phyloP scores from a whole-genome alignment of 371 early-diverging fungal genomes.

The Actinomortierella wolfii region DNA sequence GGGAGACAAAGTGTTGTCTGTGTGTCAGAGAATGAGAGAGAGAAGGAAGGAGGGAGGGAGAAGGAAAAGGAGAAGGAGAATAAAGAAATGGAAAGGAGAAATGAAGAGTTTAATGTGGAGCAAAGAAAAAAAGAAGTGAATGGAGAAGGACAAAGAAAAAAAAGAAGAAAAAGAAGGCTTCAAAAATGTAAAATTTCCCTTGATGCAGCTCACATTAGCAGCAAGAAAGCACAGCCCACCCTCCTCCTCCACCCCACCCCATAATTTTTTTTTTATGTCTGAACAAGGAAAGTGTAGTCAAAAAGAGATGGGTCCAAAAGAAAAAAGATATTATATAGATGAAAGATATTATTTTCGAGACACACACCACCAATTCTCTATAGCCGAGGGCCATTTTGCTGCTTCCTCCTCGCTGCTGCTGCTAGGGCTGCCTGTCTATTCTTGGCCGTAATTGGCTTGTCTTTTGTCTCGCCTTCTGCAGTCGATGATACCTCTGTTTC shows the following conservation, averaged over 20 bases:
- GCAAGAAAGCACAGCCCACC: too few relatives aligned
- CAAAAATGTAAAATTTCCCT: neutral
- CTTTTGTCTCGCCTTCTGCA: constrained; percentile 40
- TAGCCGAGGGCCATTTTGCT: neutral
- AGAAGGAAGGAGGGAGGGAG: neutral
- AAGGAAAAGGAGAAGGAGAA: neutral
- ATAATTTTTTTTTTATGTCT: too few relatives aligned
- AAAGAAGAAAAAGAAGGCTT: neutral
- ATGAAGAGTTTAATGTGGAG: constrained; percentile 2
- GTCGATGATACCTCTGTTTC: too few relatives aligned
- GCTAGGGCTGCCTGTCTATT: constrained; percentile 18
- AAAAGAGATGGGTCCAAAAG: neutral
- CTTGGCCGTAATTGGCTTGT: constrained; percentile 21
- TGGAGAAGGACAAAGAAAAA: neutral
- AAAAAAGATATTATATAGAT: too few relatives aligned
- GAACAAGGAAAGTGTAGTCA: neutral
- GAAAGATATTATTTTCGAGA: too few relatives aligned
- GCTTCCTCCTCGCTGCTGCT: neutral
- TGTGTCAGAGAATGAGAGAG: neutral
- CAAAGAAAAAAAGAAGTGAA: neutral
- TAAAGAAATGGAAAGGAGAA: constrained; percentile 2
- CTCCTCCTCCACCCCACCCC: neutral
- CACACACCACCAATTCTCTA: too few relatives aligned
- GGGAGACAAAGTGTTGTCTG: neutral
- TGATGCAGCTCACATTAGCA: too few relatives aligned